phyloP scores from a whole-genome alignment of 306 rosid species.

The Betula pendula region DNA sequence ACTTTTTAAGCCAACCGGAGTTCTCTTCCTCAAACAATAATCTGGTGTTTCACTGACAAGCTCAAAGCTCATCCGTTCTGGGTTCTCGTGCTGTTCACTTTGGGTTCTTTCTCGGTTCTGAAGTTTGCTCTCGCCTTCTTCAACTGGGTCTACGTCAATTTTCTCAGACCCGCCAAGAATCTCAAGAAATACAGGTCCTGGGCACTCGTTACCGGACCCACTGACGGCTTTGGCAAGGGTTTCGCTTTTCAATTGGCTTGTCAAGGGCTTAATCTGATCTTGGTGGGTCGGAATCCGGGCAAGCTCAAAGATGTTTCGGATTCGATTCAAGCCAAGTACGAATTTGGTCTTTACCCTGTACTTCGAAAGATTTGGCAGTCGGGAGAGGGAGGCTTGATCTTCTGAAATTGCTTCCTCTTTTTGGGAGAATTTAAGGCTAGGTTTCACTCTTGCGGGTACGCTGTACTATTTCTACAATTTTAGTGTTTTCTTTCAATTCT shows the following conservation, averaged over 20 bases:
- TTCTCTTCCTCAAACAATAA: too few relatives aligned
- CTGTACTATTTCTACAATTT: too few relatives aligned
- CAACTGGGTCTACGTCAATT: conserved; percentile 72
- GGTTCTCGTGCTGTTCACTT: conserved; percentile 40
- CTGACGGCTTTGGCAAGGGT: conserved; percentile 79
- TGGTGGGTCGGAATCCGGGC: conserved; percentile 81
- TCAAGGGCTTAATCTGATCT: conserved; percentile 60
- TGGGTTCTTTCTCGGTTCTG: conserved; percentile 50
- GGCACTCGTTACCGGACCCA: conserved; percentile 83
- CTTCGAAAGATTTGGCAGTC: too few relatives aligned
- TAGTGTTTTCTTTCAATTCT: too few relatives aligned
- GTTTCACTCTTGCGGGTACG: too few relatives aligned
- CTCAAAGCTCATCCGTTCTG: conserved; percentile 70
- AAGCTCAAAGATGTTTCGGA: conserved; percentile 80
- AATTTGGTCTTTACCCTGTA: too few relatives aligned
- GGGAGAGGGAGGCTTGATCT: too few relatives aligned
- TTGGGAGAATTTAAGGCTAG: too few relatives aligned
- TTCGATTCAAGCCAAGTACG: conserved; percentile 49
- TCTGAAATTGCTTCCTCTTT: too few relatives aligned
- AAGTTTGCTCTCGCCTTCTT: conserved; percentile 34
- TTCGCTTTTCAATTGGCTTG: conserved; percentile 77
- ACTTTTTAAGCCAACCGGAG: too few relatives aligned
- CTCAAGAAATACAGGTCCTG: conserved; percentile 75
- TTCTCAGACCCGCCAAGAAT: conserved; percentile 66
- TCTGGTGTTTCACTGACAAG: conserved; percentile 29